These are phyloP conservation scores for Candida broadrunensis DNA, from an alignment of 805 yeast genomes.

Conservation along the genomic window DNA sequence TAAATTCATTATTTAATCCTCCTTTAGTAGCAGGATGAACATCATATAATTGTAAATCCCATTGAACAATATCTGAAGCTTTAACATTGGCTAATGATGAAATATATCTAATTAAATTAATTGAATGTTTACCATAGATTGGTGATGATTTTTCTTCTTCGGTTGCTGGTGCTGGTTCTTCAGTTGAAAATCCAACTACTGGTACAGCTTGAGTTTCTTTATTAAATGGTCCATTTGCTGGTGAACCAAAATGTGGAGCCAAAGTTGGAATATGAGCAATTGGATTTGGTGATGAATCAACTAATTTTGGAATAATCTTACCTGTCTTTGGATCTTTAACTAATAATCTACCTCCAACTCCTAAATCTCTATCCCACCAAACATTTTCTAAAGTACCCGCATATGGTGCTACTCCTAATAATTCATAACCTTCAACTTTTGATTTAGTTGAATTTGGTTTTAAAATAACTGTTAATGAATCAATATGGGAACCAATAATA, in stretches of 20 bases:
- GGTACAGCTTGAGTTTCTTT: slow-evolving; percentile 78
- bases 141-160: slow-evolving; percentile 65
- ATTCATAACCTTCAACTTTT: slow-evolving; percentile 68
- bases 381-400: slow-evolving; percentile 63
- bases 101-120: slow-evolving; percentile 64
- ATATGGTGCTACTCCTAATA: slow-evolving; percentile 82
- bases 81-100: slow-evolving; percentile 57
- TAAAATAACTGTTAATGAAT: slow-evolving; percentile 63
- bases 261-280: slow-evolving; percentile 80
- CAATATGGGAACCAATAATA: slow-evolving; percentile 72
- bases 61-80: slow-evolving; percentile 60
- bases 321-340: slow-evolving; percentile 34
- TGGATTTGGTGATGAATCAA: slow-evolving; percentile 62
- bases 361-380: slow-evolving; percentile 87
- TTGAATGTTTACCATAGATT: slow-evolving; percentile 63
- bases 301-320: slow-evolving; percentile 40
- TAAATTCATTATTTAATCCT: slow-evolving; percentile 72
- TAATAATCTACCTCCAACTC: slow-evolving; percentile 76
- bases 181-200: slow-evolving; percentile 56
- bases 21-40: slow-evolving; percentile 77
- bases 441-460: slow-evolving; percentile 68
- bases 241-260: slow-evolving; percentile 83
- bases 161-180: slow-evolving; percentile 44
- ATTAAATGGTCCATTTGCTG: slow-evolving; percentile 69
- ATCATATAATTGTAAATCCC: slow-evolving; percentile 79